Evolutionary conservation across 2,329 filamentous ascomycete genomes (phyloP), one percentile per base, ranked within the genome.

Genomic region (Tolypocladium album): DNA sequence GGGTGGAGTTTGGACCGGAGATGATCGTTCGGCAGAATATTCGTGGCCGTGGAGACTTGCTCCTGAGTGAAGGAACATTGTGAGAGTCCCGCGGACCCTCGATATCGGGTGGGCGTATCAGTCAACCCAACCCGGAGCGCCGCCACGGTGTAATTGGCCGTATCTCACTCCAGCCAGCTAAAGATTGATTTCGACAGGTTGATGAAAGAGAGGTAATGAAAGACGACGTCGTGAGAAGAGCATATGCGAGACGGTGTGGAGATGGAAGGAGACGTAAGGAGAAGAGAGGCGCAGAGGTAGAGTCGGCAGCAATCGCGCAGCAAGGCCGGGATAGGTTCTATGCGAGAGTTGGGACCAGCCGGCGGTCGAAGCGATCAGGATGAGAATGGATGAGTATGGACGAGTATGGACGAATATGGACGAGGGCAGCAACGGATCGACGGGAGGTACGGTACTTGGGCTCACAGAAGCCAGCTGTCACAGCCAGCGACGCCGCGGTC

Each of bases 31-130:
- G 60, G 71, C 70, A 38, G 81, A 83, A 66, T 81, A 85, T 68
- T 85, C 82, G 67, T 85, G 82, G 69, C 82, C 82, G 67, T 85
- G 82, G 24, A 85, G 75, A 71, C 82, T 80, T 57, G 82, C 82
- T 55, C 81, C 82, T 22, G 81, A 76, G 66, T 85, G 83, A 40
- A 85, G 72, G 67, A 85, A 83, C 83, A 86, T 85, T 31, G 42
- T n/a, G 36, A 38, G 53, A 22, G 36, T 24, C 53, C 20, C 50
- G 31, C 17, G 27, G 50, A 31, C 31, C 50, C 6, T 15, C n/a
- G 31, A 6, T 4, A 36, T 36, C 31, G 2, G 17, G 50, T 7
- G 3, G 27, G 27, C 34, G 8, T 12, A 20, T 27, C 24, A 20
- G 47, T 20, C 2, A 13, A 7, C 52, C 52, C 40, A n/a, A 13